Base-by-base conservation (phyloP, 768 basidiomycete species). In the Leucocoprinus birnbaumii region DNA sequence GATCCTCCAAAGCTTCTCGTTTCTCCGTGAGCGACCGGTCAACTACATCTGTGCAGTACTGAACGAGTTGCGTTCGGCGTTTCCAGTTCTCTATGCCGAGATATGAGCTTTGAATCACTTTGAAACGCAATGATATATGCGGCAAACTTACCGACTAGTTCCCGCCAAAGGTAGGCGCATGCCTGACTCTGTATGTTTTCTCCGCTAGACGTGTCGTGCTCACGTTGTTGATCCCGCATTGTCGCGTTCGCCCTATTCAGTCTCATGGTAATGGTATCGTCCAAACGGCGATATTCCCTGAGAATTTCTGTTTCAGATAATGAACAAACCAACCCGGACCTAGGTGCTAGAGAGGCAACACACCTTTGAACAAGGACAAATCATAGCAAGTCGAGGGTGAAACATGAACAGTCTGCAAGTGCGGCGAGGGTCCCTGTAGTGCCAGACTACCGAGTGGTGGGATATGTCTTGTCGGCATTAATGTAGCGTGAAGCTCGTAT, bases 221-320 rank as follows among this genome's bases (percentile, higher is more conserved):
- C 54, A 24, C 89, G 80, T 61, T 89, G 84, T 58, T 79, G 76
- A 71, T 93, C 91, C 49, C 89, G 80, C 68, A 86, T 83, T 51
- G 84, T 78, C 3, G 91, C 91, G 54, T 79, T 82, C 37, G 89
- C 86, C 48, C 91, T 82, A 66, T 94, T 93, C 45, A 92, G 68
- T 31, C 91, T 78, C 86, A 91, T 89, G 38, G 78, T 81, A 60
- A 94, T 86, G 6, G 82, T 74, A 63, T 94, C 91, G 69, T 94
- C 91, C 13, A 93, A 72, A 61, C 76, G 82, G 63, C 91, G 79
- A 68, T 92, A 93, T 68, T 93, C 90, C 64, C 77, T 84, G 67
- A 94, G 75, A 62, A 93, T 82, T 57, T 91, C 91, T 94, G 66
- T 42, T 43, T 37, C 45, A 52, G 53, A 53, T 48, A 27, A 51